Conservation (phyloP, 345 rosid genomes). For the Linum lewisii region DNA sequence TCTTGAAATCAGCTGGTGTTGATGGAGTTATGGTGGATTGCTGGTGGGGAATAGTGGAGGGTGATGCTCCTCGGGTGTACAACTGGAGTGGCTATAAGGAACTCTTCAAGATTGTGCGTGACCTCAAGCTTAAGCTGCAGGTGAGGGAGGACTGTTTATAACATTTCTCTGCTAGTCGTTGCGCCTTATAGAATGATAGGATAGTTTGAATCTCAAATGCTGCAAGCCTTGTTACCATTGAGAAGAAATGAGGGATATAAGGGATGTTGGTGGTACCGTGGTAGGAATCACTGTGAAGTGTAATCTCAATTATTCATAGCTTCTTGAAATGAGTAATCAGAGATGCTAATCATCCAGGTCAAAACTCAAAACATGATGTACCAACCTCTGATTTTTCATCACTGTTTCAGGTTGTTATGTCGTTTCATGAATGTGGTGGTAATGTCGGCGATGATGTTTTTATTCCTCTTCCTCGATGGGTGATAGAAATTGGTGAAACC, state of each 20-base stretch:
- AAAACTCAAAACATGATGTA: no score
- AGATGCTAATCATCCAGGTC: not conserved
- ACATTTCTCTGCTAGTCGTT: not conserved
- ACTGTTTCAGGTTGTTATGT: constrained; percentile 74
- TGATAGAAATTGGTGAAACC: constrained; percentile 84
- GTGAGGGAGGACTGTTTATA: constrained; percentile 33
- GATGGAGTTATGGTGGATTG: constrained; percentile 92
- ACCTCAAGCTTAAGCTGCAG: constrained; percentile 81
- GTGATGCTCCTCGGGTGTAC: constrained; percentile 76
- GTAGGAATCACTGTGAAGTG: not conserved
- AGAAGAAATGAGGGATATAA: no score
- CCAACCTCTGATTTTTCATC: constrained; percentile 3
- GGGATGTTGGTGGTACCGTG: not conserved
- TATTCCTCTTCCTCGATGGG: constrained; percentile 96
- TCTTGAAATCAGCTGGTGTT: constrained; percentile 61
- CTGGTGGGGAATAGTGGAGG: constrained; percentile 99
- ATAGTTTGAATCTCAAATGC: no score
- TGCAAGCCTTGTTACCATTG: no score
- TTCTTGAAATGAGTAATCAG: not conserved
- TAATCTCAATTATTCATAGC: not conserved
- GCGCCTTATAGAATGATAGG: not conserved
- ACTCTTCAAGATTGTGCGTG: constrained; percentile 72
- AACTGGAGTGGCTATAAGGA: constrained; percentile 87
- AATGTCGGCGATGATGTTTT: constrained; percentile 97
- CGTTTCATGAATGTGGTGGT: constrained; percentile 98